Evolutionary conservation across 805 yeast species (phyloP), one percentile per base, ranked within the genome.

Genomic region (Lipomyces orientalis): DNA sequence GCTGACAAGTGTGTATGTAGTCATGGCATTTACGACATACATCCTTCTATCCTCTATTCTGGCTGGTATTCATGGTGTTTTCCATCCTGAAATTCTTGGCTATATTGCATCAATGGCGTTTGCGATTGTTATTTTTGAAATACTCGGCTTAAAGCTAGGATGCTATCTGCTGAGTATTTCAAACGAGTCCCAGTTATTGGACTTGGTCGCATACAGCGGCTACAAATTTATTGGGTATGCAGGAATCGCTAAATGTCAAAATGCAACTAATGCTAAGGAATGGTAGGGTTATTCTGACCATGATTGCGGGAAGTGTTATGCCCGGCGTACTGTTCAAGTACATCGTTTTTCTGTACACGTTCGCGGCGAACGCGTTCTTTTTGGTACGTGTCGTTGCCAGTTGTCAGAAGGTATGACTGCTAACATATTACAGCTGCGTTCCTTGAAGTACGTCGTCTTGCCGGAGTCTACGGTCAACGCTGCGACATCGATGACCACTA

Each of bases 51-150:
- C 94, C 85, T 94, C 97, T 1, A 84, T 90, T 29, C 84, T 90
- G 71, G 90, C 91, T 66, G 99, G 99, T 10, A 79, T 94, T 62
- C 86, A 88, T 65, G 97, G 97, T 34, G 88, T 88, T 37, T 95
- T 95, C 81, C 97, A 94, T 74, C 99, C 99, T 0, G 93, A 93
- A 76, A 83, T 93, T 73, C 85, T 96, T 70, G 97, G 98, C 8
- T 88, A 88, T 76, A 87, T 93, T 68, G 87, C 97, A 22, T 88
- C 97, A 8, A 90, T 91, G 73, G 91, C 97, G 0, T 79, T 93
- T 71, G 97, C 97, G 0, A 90, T 91, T 75, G 86, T 92, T 65
- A 74, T 91, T 22, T 74, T 91, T 67, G 99, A 95, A 79, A 83
- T 94, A 25, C 78, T 86, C 55, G 81, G 94, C 34, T 84, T 95